phyloP scores from a whole-genome alignment of 176 grass and related monocot genomes.

The Stipa capillata region DNA sequence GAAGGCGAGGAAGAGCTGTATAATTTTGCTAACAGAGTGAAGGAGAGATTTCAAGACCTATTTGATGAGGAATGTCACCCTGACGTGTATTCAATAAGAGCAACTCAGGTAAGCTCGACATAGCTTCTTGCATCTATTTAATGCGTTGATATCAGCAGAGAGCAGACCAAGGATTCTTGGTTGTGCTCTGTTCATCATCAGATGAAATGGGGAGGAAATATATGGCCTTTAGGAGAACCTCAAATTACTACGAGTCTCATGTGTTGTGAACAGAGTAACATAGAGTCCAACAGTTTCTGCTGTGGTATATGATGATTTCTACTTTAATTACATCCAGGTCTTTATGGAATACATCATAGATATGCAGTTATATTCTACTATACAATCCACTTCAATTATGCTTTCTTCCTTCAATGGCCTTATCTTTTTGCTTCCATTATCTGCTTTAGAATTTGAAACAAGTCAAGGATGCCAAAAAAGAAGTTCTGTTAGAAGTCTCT shows the following conservation, averaged over 20 bases:
- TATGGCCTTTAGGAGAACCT: background rate
- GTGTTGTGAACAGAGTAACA: background rate
- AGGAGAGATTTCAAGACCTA: slow-evolving; percentile 58
- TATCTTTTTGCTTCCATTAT: background rate
- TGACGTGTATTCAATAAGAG: slow-evolving; percentile 62
- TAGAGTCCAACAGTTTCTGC: background rate
- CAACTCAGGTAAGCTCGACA: slow-evolving; percentile 65
- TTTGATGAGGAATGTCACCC: slow-evolving; percentile 85
- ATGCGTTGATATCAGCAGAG: background rate
- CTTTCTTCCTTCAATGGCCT: background rate
- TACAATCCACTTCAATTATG: background rate
- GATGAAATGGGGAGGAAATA: background rate
- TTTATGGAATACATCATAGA: background rate
- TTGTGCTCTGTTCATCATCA: background rate
- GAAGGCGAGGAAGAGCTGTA: slow-evolving; percentile 87
- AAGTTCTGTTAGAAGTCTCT: background rate
- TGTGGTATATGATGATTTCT: background rate
- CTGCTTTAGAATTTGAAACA: background rate
- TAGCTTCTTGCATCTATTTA: background rate
- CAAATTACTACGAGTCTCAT: background rate
- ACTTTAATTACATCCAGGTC: background rate
- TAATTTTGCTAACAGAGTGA: slow-evolving; percentile 63
- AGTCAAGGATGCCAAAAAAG: background rate
- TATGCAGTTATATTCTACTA: background rate
- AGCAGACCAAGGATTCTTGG: background rate